phyloP scores from a whole-genome alignment of 2,329 filamentous ascomycete species.

The Xylaria sp. region DNA sequence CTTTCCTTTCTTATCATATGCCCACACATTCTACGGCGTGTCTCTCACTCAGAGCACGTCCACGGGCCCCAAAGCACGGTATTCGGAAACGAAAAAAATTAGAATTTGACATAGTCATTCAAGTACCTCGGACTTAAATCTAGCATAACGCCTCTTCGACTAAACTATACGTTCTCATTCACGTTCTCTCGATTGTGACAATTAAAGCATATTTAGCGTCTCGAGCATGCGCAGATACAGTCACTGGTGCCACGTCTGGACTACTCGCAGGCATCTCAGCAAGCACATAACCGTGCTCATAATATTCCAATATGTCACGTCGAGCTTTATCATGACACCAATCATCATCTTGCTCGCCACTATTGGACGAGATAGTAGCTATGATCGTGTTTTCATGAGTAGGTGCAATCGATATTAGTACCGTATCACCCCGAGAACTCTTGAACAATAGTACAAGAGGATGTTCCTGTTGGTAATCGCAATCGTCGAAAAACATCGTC shows the following conservation, averaged over 20 bases:
- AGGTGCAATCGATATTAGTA: not conserved
- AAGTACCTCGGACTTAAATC: too few relatives aligned
- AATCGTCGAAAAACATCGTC: not conserved
- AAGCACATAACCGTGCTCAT: not conserved
- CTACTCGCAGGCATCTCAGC: not conserved
- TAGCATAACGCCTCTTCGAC: too few relatives aligned
- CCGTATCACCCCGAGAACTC: not conserved
- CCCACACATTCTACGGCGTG: too few relatives aligned
- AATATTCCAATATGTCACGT: not conserved
- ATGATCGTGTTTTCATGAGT: not conserved
- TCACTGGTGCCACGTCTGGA: not conserved
- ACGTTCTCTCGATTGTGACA: not conserved
- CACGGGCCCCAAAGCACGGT: too few relatives aligned
- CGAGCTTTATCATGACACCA: not conserved
- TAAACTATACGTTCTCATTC: not conserved
- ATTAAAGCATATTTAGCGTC: not conserved
- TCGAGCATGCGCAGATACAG: not conserved
- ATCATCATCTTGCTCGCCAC: not conserved
- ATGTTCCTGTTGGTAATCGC: not conserved
- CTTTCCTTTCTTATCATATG: too few relatives aligned
- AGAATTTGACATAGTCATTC: too few relatives aligned
- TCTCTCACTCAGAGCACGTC: too few relatives aligned
- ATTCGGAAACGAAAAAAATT: too few relatives aligned
- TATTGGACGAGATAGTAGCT: conserved; percentile 2
- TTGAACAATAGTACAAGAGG: not conserved